A percentile compares a stretch with the other conserved stretches of the same genome.
phyloP scores from a whole-genome alignment of 306 rosid species.

The Quercus cerris region DNA sequence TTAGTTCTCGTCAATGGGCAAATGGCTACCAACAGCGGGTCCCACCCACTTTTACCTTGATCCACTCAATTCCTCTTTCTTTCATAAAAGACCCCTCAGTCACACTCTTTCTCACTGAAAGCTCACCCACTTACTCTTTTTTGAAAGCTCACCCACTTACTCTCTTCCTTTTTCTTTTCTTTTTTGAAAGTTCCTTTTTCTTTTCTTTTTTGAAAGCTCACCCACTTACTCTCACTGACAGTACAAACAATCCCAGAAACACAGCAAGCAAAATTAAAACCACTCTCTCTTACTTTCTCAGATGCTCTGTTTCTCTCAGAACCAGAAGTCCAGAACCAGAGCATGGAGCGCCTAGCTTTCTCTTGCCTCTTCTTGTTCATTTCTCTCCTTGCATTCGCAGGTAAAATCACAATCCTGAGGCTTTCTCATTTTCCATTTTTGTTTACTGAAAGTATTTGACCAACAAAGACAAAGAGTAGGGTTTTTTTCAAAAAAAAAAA shows the following conservation, averaged over 20 bases:
- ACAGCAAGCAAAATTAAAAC: not conserved
- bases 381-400: conserved; percentile 37
- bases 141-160: not conserved
- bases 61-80: too few species aligned
- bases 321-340: conserved; percentile 34
- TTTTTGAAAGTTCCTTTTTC: too few species aligned
- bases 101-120: too few species aligned
- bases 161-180: not conserved
- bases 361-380: conserved; percentile 20
- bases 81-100: too few species aligned
- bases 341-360: conserved; percentile 36
- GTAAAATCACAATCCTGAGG: conserved; percentile 9
- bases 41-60: too few species aligned
- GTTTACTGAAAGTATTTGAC: too few species aligned
- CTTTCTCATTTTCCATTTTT: not conserved
- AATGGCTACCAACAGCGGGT: too few species aligned
- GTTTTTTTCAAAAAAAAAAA: too few species aligned
- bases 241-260: conserved; percentile 6
- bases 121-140: not conserved
- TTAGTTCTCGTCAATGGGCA: too few species aligned
- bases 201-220: not conserved
- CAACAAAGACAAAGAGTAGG: too few species aligned
- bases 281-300: not conserved
- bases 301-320: conserved; percentile 26
- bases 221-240: not conserved